Evolutionary conservation across 257 asterid genomes (phyloP), one percentile per base, ranked within the genome.

Genomic region (Schizonepeta tenuifolia): DNA sequence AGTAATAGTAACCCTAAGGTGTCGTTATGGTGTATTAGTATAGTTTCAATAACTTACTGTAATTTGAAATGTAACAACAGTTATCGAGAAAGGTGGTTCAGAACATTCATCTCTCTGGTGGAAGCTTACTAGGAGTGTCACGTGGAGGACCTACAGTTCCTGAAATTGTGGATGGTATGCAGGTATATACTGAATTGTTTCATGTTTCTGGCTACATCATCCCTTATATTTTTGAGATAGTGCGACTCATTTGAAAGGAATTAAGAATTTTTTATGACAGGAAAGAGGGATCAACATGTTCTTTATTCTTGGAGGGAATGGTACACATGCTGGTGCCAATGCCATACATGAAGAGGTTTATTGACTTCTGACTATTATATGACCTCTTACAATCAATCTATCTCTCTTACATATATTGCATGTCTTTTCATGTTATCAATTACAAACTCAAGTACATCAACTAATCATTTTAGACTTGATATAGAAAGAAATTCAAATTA

Each of bases 251-350:
- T 68, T 70, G 49, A 26, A n/a, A 60, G 26, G 67, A 67, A 53
- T 77, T 62, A 57, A 67, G 62, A 35, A 60, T 65, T 67, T 0
- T 5, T 57, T 62, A 73, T 86, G 70, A 60, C 96, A 94, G 99
- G 88, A 88, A 79, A 83, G 93, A 81, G 97, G 97, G 73, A 88
- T 94, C 74, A 91, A 89, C 74, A 89, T 94, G 97, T 93, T 94
- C 69, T 94, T 91, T 69, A 96, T 94, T 76, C 90, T 94, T 35
- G 99, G 99, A 75, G 99, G 99, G 82, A 91, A 94, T 80, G 99
- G 97, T 69, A 94, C 99, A 22, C 99, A 94, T 81, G 97, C 97
- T 80, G 99, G 97, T 61, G 97, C 99, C 76, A 86, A 91, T 77
- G 97, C 96, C 65, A 94, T 94, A 67, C 99, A 94, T 64, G 84